These are phyloP conservation scores for Cercospora sesami DNA, from an alignment of 2,329 filamentous ascomycete genomes.

Conservation along the genomic window DNA sequence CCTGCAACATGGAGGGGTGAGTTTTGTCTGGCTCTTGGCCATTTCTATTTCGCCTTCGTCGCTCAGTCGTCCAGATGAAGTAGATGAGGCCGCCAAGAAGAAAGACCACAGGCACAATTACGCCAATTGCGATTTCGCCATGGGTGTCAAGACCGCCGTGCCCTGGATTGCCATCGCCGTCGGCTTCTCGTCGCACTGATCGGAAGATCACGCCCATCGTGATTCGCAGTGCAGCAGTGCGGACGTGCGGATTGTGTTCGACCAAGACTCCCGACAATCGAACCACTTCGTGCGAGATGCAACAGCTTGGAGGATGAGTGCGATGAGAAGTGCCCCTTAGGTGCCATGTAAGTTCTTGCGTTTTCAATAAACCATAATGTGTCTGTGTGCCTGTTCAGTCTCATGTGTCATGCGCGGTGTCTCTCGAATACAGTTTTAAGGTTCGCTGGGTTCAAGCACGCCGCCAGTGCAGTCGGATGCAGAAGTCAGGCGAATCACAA, in stretches of 20 bases:
- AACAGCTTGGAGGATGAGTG: not conserved
- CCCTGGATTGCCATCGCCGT: not conserved
- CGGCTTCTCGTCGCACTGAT: not conserved
- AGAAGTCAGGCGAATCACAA: constrained; percentile 1
- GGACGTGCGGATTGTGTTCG: not conserved
- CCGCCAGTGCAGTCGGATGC: not conserved
- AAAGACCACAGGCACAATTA: constrained; percentile 19
- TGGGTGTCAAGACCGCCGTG: constrained; percentile 14
- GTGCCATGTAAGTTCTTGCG: constrained; percentile 1
- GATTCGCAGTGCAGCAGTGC: not conserved
- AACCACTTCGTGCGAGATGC: not conserved
- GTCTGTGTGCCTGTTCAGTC: not conserved
- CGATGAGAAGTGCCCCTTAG: not conserved
- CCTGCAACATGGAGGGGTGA: constrained; percentile 5
- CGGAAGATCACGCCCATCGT: constrained; percentile 1
- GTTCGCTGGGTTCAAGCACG: constrained; percentile 2
- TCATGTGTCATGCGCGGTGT: not conserved
- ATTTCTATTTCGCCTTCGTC: constrained; percentile 6
- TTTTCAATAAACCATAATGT: not conserved
- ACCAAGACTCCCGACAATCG: not conserved
- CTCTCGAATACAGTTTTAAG: not conserved
- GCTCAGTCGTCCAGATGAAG: constrained; percentile 23
- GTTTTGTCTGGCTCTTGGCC: constrained; percentile 3
- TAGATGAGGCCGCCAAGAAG: constrained; percentile 14
- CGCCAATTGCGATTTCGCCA: constrained; percentile 22